Evolutionary conservation across 2,329 filamentous ascomycete species (phyloP), one percentile per base, ranked within the genome.

Genomic region (Immersiporthe knoxdaviesiana): DNA sequence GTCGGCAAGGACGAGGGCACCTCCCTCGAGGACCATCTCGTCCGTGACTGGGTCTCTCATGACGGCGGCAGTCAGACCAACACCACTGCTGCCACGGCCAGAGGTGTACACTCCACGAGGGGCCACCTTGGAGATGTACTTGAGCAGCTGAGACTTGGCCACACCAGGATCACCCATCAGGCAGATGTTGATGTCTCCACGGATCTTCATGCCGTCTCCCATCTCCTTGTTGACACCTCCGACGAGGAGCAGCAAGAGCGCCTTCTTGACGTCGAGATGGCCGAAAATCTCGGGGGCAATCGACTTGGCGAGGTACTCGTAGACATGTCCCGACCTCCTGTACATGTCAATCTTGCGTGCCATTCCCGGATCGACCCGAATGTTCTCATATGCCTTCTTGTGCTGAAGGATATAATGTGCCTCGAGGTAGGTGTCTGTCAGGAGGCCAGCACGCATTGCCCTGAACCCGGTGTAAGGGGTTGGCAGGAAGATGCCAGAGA

Each of bases 141-240:
- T 98, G 74, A 99, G 87, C 74, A 99, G 84, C 83, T 99, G 96
- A 50, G 96, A 99, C 83, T 99, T 99, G 83, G 96, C 96, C 78
- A 99, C 96, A 93, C 96, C 96, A 78, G 96, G 96, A 77, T 99
- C 96, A 86, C 96, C 96, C 96, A 99, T 99, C 77, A 99, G 83
- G 79, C 96, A 98, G 72, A 99, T 91, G 82, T 99, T 99, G 84
- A 99, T 97, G 77, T 99, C 96, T 76, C 96, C 96, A 86, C 96
- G 93, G 78, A 99, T 99, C 76, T 94, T 92, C 96, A 99, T 98
- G 71, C 96, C 96, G 77, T 99, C 96, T 65, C 94, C 94, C 87
- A 98, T 97, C 77, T 96, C 91, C 81, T 99, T 99, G 4, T 90
- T 96, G 1, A 97, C 95, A 83, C 96, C 96, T 71, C 96, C 96